Evolutionary conservation across 1,139 yeast species (phyloP).

Genomic region (Candida sojae): DNA sequence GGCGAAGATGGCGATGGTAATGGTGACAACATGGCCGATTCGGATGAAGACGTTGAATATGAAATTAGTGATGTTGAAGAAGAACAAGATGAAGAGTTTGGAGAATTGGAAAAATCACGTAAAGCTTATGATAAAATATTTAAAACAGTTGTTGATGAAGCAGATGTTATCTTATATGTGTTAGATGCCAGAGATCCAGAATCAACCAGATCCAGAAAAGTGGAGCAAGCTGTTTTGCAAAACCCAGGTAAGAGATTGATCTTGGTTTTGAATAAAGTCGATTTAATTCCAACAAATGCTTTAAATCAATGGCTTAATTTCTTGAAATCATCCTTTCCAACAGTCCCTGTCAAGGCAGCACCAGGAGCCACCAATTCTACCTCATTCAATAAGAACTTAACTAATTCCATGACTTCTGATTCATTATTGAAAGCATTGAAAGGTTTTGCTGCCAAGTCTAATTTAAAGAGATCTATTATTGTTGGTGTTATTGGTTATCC

Average conservation of each 20-base stretch:
- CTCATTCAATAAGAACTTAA: constrained; percentile 75
- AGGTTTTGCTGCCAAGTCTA: constrained; percentile 79
- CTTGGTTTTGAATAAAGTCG: constrained; percentile 86
- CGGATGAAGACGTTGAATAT: constrained; percentile 50
- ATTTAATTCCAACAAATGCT: constrained; percentile 82
- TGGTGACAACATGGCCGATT: constrained; percentile 42
- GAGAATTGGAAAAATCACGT: constrained; percentile 72
- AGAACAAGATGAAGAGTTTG: constrained; percentile 39
- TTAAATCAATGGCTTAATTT: constrained; percentile 83
- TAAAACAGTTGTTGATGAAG: constrained; percentile 77
- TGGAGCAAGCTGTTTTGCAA: constrained; percentile 86
- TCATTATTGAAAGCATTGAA: constrained; percentile 80
- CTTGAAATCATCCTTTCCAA: constrained; percentile 83
- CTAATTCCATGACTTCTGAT: constrained; percentile 71
- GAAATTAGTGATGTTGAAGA: constrained; percentile 46
- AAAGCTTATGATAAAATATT: constrained; percentile 91
- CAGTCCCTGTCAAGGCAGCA: constrained; percentile 80
- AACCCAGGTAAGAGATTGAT: constrained; percentile 79
- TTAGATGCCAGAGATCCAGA: constrained; percentile 98
- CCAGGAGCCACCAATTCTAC: constrained; percentile 56
- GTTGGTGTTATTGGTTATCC: constrained; percentile 98
- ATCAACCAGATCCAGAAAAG: constrained; percentile 86
- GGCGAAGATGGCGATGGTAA: constrained; percentile 50
- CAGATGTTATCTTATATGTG: constrained; percentile 90
- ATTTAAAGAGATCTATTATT: constrained; percentile 85